Base-by-base conservation (phyloP, 2,329 filamentous ascomycete genomes). In the Pseudogymnoascus sp. region DNA sequence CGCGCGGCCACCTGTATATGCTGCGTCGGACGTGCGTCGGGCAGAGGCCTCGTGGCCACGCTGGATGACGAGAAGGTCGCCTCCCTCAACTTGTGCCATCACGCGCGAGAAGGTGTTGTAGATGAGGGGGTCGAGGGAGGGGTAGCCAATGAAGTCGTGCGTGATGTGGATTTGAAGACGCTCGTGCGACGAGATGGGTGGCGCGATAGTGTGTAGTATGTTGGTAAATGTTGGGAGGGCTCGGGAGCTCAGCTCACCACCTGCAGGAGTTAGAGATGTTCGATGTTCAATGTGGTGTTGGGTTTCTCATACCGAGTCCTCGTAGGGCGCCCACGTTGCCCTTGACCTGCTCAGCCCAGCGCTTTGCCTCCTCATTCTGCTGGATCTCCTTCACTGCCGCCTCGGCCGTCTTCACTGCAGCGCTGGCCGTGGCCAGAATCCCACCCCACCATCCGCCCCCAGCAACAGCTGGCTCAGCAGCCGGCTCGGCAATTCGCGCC, bases 61-160 rank as follows among this genome's bases (percentile, higher is more conserved):
- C 77, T 99, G 94, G 65, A 97, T 86, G 62, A 99, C 94, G 61
- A 97, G 82, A 16, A 99, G 81, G 71, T 97, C 94, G 62, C 94
- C 94, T 67, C 94, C 94, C 77, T 99, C 94, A 52, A 99, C 94
- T 77, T 99, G 94, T n/a, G 92, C 85, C 94, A 99, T 99, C 71
- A 99, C 92, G 61, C 92, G 88, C 62, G 89, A 89, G 78, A 99
- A 99, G 66, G 94, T 92, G 63, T 84, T 83, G 76, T 97, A 91
- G 69, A 97, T 91, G 62, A 97, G 83, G 16, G 93, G 92, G 73
- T 97, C 93, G 69, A 99, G 85, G 16, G 91, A 93, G 2, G 94
- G 94, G 74, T 99, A 99, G 68, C 91, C 91, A 68, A 92, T 87
- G 45, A 99, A 84, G 74, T 97, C 94, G 78, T 99, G 94, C 7